phyloP scores from a whole-genome alignment of 495 filamentous ascomycete species.

The Neurospora pannonica region DNA sequence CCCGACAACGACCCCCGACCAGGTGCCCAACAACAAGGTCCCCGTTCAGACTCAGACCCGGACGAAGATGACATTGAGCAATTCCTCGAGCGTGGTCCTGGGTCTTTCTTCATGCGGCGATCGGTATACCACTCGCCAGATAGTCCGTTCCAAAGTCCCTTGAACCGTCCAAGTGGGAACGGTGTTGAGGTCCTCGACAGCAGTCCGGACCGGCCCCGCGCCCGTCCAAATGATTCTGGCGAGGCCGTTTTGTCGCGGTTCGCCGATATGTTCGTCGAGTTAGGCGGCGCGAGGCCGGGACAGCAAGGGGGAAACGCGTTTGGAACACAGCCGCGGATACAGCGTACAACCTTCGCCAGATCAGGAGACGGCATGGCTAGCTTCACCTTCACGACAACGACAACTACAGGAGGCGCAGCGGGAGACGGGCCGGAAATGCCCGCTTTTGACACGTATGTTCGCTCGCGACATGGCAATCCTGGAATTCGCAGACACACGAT shows the following conservation, averaged over 20 bases:
- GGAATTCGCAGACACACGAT: not conserved
- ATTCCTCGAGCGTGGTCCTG: slow-evolving; percentile 32
- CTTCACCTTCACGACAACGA: slow-evolving; percentile 24
- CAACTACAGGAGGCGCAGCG: not conserved
- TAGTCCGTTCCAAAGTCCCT: slow-evolving; percentile 2
- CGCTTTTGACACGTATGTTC: slow-evolving; percentile 12
- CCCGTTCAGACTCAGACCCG: slow-evolving; percentile 35
- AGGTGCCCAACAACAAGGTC: slow-evolving; percentile 26
- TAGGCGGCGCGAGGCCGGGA: slow-evolving; percentile 7
- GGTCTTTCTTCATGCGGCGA: slow-evolving; percentile 31
- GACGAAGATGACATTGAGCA: slow-evolving; percentile 41
- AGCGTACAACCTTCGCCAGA: slow-evolving; percentile 14
- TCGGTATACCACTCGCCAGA: slow-evolving; percentile 5
- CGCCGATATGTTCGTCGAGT: slow-evolving; percentile 28
- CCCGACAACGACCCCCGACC: slow-evolving; percentile 29
- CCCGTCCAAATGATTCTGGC: not conserved
- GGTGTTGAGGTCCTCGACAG: not conserved
- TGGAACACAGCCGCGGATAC: slow-evolving; percentile 4
- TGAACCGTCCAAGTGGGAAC: not conserved
- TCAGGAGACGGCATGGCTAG: slow-evolving; percentile 17
- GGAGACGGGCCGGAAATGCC: not conserved
- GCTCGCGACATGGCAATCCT: not conserved
- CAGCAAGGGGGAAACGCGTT: not conserved
- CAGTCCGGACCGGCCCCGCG: not conserved
- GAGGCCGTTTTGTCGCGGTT: slow-evolving; percentile 35